Evolutionary conservation across 108 stramenopile genomes (phyloP).

Genomic region (Cyclotella cryptica): DNA sequence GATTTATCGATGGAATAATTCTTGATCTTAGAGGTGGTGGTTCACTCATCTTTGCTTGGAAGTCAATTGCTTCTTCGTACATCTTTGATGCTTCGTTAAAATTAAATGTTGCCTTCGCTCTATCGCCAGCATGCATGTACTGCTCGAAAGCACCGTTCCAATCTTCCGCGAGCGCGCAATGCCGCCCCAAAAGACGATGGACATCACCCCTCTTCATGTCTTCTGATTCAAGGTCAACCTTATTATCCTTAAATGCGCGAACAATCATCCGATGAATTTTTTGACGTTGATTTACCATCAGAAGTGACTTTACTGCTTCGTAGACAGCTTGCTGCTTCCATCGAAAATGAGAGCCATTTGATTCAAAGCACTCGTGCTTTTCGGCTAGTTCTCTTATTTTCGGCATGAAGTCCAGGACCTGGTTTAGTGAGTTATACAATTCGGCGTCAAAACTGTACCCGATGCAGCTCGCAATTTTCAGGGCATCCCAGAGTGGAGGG

Average conservation of each 20-base stretch:
- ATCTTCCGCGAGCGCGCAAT: slow-evolving; percentile 55
- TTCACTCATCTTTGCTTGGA: slow-evolving; percentile 46
- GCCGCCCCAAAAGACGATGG: slow-evolving; percentile 51
- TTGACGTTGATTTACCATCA: slow-evolving; percentile 56
- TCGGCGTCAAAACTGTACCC: slow-evolving; percentile 60
- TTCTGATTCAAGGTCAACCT: slow-evolving; percentile 33
- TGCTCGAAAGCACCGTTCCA: slow-evolving; percentile 53
- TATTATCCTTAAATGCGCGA: slow-evolving; percentile 37
- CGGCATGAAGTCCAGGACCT: slow-evolving; percentile 45
- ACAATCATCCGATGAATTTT: slow-evolving; percentile 62
- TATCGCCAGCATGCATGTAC: slow-evolving; percentile 52
- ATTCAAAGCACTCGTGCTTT: slow-evolving; percentile 51
- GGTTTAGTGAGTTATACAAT: slow-evolving; percentile 44
- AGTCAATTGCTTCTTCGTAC: slow-evolving; percentile 56
- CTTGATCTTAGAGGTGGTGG: slow-evolving; percentile 38
- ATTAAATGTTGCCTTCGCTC: slow-evolving; percentile 50
- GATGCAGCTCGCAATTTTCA: slow-evolving; percentile 64
- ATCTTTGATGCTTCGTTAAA: slow-evolving; percentile 57
- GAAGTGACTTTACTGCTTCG: slow-evolving; percentile 59
- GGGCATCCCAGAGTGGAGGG: slow-evolving; percentile 55
- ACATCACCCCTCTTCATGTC: slow-evolving; percentile 48
- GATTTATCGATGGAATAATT: slow-evolving; percentile 53
- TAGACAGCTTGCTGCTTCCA: slow-evolving; percentile 64
- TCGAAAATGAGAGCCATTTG: slow-evolving; percentile 38
- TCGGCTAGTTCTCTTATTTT: slow-evolving; percentile 44